These are phyloP conservation scores for Suhomyces bokatorum DNA, from an alignment of 1,139 yeast genomes.

Conservation along the genomic window DNA sequence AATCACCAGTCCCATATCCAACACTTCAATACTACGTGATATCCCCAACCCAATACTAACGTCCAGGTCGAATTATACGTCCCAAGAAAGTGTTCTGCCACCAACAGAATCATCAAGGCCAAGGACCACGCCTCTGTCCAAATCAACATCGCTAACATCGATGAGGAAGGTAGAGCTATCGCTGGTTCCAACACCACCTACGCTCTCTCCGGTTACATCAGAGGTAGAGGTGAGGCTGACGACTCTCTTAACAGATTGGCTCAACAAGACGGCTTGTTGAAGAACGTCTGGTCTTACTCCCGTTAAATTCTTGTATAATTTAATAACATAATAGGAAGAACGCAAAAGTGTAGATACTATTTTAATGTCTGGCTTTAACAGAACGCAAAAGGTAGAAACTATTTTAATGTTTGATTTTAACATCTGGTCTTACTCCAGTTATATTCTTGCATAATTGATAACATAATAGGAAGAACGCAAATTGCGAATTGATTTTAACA, in stretches of 20 bases:
- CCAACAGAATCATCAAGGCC: constrained; percentile 99
- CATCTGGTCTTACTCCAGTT: too few relatives aligned
- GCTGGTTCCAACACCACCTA: constrained; percentile 91
- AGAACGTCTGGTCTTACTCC: constrained; percentile 99
- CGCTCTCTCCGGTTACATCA: constrained; percentile 95
- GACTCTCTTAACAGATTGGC: constrained; percentile 99
- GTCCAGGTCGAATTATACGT: constrained; percentile 97
- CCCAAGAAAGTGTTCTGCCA: constrained; percentile 99
- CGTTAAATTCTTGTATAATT: constrained; percentile 58
- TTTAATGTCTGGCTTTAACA: too few relatives aligned
- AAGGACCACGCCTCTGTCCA: constrained; percentile 99
- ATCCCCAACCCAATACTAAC: constrained; percentile 28
- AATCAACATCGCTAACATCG: constrained; percentile 57
- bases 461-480: too few relatives aligned
- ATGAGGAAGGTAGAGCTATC: constrained; percentile 94
- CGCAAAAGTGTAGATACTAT: neutral
- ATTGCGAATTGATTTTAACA: too few relatives aligned
- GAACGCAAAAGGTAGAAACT: too few relatives aligned
- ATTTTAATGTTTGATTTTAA: too few relatives aligned
- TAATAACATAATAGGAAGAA: constrained; percentile 11
- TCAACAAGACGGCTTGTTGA: constrained; percentile 97
- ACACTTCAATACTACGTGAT: too few relatives aligned
- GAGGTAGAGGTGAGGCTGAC: constrained; percentile 84
- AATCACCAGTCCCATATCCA: too few relatives aligned
- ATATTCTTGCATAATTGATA: too few relatives aligned